Evolutionary conservation across 129 eudicot species (phyloP), one percentile per base, ranked within the genome.

Genomic region (Tanacetum coccineum): DNA sequence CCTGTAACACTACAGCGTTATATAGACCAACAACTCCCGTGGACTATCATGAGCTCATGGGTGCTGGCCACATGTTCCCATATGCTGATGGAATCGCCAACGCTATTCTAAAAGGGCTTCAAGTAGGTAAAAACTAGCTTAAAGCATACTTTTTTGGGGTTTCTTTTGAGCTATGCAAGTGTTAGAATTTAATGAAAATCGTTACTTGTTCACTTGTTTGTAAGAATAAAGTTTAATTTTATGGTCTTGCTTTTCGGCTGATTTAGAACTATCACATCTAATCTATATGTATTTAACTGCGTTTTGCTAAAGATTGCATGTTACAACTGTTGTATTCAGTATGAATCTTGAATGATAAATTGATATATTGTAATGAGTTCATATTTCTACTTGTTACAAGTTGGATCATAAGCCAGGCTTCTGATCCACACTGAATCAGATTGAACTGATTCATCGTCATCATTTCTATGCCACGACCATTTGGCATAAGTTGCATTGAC

Each of bases 401-500:
- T 13, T 19, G 77, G 58, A 78, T 72, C 55, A 45, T 81, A 81
- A 39, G 72, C 60, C 9, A 78, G 81, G 47, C 63, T 81, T 54
- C 32, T 70, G 5, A 87, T 30, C 89, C 87, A 85, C 3, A 81
- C 6, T 2, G 74, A 17, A 61, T 88, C 96, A 2, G 89, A 69
- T 20, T 56, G 53, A 53, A 81, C 81, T 1, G 85, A 47, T 55
- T 70, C 74, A 69, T 85, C 84, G 11, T 88, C 79, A 3, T 85
- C 84, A 19, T 88, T 88, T 66, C 93, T 79, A 59, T 76, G 92
- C 96, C 96, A 88, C 2, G 79, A 59, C 96, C 96, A 88, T 19
- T 9, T 25, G 0, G 85, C 93, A 74, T 83, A 85, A 21, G 73
- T 88, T 55, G 71, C 75, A 65, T 88, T 88, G 15, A 81, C 70